Evolutionary conservation across 2,329 filamentous ascomycete species (phyloP), one percentile per base, ranked within the genome.

Genomic region (Alternaria atra): DNA sequence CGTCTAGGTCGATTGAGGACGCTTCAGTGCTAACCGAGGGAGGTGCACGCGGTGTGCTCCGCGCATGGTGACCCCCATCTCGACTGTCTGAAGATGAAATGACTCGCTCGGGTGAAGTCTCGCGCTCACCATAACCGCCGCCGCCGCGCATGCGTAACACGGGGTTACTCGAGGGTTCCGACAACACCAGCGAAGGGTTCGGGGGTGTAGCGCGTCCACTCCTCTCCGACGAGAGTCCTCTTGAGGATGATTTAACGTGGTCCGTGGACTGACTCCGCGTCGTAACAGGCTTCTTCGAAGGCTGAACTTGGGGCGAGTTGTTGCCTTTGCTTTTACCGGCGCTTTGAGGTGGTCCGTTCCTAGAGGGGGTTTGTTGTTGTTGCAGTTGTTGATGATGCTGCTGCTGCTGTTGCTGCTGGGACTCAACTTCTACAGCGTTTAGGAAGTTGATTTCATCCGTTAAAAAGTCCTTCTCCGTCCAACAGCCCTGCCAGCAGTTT

Each of bases 401-500:
- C 13, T 35, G 48, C 17, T 53, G 54, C 6, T 57, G 59, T 12
- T 58, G 50, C 7, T 61, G 59, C 50, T 52, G 58, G 27, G 29
- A 52, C 29, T 69, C 65, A 23, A 43, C 48, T 51, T 73, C 68
- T 27, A 69, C 43, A 39, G 68, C 57, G 51, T 72, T 68, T 43
- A 77, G 42, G 40, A 73, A 73, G 47, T 68, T 68, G 58, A 79
- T 63, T 66, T 79, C 76, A 37, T 76, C 74, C 9, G 64, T 61
- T 34, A 79, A 59, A 73, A 87, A 94, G 67, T 88, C 89, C 64
- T 92, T 89, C 79, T 98, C 94, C 12, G 91, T 96, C 83, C 90
- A 93, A 82, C 94, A 98, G 8, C 94, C 94, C 77, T 95, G 93
- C 94, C 94, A 98, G 81, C 94, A 98, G 69, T 96, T 90, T 70